A percentile compares a stretch with the other conserved stretches of the same genome.
These are phyloP conservation scores for Fusarium liriodendri DNA, from an alignment of 2,329 filamentous ascomycete species.

Conservation along the genomic window DNA sequence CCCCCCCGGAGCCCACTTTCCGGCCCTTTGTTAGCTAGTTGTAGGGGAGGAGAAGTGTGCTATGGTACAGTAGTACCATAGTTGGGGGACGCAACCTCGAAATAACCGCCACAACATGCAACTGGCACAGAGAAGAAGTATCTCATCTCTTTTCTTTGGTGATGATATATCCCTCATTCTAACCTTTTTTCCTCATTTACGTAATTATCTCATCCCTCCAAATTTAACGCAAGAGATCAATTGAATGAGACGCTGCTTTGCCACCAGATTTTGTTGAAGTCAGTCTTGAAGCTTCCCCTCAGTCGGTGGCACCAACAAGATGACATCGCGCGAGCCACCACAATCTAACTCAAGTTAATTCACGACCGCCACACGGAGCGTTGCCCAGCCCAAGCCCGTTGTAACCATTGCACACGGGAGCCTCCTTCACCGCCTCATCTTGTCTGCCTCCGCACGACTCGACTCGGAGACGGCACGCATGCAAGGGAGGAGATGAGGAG, in stretches of 20 bases:
- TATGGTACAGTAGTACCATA: not conserved
- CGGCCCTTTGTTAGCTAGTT: slow-evolving; percentile 1
- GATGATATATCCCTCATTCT: slow-evolving; percentile 34
- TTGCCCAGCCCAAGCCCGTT: slow-evolving; percentile 3
- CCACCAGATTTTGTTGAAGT: slow-evolving; percentile 9
- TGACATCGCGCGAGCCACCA: slow-evolving; percentile 31
- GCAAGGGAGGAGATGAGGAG: not conserved
- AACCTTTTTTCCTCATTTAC: slow-evolving; percentile 33
- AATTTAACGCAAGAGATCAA: slow-evolving; percentile 19
- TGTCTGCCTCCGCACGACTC: slow-evolving; percentile 23
- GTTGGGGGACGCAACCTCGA: slow-evolving; percentile 1
- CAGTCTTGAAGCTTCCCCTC: not conserved
- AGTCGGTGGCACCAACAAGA: slow-evolving; percentile 19
- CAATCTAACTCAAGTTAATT: slow-evolving; percentile 8
- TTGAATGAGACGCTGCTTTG: not conserved
- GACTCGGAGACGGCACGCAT: not conserved
- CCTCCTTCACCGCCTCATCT: slow-evolving; percentile 32
- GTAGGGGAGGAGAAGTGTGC: slow-evolving; percentile 16
- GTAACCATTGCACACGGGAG: slow-evolving; percentile 14
- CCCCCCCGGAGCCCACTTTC: slow-evolving; percentile 27
- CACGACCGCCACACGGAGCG: slow-evolving; percentile 19
- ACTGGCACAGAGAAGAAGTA: slow-evolving; percentile 16
- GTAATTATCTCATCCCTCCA: slow-evolving; percentile 33
- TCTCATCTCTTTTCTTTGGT: slow-evolving; percentile 8
- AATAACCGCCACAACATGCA: slow-evolving; percentile 31